Percentiles rank a stretch among this genome's conserved stretches.
phyloP scores from a whole-genome alignment of 805 yeast genomes.

The Kazachstania kunashirensis region DNA sequence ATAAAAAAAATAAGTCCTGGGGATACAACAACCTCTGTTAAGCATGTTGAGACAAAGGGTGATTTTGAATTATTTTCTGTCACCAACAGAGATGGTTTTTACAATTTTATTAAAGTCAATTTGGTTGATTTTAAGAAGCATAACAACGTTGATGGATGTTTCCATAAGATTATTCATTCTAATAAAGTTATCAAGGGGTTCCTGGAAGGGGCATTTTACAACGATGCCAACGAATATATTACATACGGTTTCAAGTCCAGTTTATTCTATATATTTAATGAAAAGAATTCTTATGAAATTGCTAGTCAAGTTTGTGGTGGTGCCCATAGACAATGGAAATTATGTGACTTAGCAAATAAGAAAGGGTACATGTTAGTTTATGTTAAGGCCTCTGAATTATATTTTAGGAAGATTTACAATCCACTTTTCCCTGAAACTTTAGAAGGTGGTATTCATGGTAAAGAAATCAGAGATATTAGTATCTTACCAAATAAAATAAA shows the following conservation, averaged over 20 bases:
- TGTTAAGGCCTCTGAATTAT: slow-evolving; percentile 46
- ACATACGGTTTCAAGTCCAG: slow-evolving; percentile 79
- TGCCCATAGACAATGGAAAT: slow-evolving; percentile 75
- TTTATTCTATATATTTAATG: slow-evolving; percentile 73
- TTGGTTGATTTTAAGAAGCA: slow-evolving; percentile 7
- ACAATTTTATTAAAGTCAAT: slow-evolving; percentile 34
- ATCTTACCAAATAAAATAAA: slow-evolving; percentile 33
- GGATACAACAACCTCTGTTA: slow-evolving; percentile 56
- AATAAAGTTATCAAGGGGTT: slow-evolving; percentile 68
- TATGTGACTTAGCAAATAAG: slow-evolving; percentile 25
- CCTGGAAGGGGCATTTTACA: slow-evolving; percentile 60
- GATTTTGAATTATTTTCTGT: slow-evolving; percentile 29
- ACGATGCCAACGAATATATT: slow-evolving; percentile 38
- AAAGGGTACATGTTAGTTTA: slow-evolving; percentile 41
- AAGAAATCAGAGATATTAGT: slow-evolving; percentile 75
- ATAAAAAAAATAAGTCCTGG: slow-evolving; percentile 48
- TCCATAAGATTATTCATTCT: slow-evolving; percentile 33
- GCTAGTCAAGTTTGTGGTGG: slow-evolving; percentile 79
- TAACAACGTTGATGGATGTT: slow-evolving; percentile 1
- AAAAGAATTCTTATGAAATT: slow-evolving; percentile 61
- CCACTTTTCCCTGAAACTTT: slow-evolving; percentile 29
- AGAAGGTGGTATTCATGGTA: slow-evolving; percentile 72
- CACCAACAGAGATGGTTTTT: slow-evolving; percentile 61
- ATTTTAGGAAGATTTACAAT: slow-evolving; percentile 29
- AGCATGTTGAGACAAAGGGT: slow-evolving; percentile 27